phyloP scores from a whole-genome alignment of 441 rosid genomes.

The Euphorbia corollata region DNA sequence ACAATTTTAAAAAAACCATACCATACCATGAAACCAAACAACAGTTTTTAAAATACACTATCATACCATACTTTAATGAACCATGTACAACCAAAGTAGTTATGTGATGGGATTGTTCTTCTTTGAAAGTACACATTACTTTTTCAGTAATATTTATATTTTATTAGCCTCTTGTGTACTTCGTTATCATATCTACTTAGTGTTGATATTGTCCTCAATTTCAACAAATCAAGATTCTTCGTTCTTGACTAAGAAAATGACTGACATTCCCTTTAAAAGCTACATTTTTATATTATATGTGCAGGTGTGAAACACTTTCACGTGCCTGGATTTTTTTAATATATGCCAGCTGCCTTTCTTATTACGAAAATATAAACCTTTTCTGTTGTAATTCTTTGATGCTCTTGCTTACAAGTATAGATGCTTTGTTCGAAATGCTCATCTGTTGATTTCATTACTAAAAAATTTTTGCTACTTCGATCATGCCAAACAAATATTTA shows the following conservation, averaged over 20 bases:
- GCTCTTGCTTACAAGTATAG: not conserved
- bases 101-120: conserved; percentile 29
- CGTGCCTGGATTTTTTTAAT: conserved; percentile 18
- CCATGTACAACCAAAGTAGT: no score
- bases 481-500: not conserved
- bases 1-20: no score
- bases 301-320: conserved; percentile 22
- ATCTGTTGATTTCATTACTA: not conserved
- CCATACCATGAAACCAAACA: no score
- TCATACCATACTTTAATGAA: no score
- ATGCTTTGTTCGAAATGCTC: not conserved
- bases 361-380: not conserved
- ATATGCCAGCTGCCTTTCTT: no score
- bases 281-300: conserved; percentile 10
- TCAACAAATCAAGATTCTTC: conserved; percentile 8
- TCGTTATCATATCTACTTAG: conserved; percentile 15
- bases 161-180: conserved; percentile 16
- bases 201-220: conserved; percentile 16
- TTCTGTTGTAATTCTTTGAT: not conserved
- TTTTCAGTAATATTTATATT: conserved; percentile 33
- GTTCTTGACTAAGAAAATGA: conserved; percentile 15
- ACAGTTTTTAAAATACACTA: no score
- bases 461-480: not conserved
- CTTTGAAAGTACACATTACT: conserved; percentile 43
- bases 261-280: conserved; percentile 24